Base-by-base conservation (phyloP, 2,329 filamentous ascomycete species). In the Penicillium sp. region DNA sequence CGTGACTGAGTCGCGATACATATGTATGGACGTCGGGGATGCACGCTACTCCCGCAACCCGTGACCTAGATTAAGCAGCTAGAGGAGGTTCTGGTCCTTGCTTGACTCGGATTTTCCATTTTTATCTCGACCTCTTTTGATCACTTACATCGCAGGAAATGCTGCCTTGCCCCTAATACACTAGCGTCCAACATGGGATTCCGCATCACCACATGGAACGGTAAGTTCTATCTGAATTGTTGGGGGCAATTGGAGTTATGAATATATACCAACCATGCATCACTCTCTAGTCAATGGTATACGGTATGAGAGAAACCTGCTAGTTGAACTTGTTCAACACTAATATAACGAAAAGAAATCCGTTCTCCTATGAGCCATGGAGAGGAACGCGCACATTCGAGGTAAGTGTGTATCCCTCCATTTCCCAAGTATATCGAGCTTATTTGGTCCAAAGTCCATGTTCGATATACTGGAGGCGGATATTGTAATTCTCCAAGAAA, bases 401-500 rank as follows among this genome's bases (percentile, higher is more conserved):
- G 75, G 89, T 89, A 71, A 65, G 67, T 38, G 17, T 35, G 31
- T 47, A n/a, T 55, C 12, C 23, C 35, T 49, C 15, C 10, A 43
- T 56, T 27, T 53, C 35, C 48, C 15, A 54, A 51, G 5, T 41
- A 12, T n/a, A 17, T 15, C 7, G 17, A n/a, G 43, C 49, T 53
- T 13, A 57, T 36, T 23, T 12, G 4, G n/a, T 4, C 17, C 17
- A 2, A 58, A 91, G 88, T 83, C 88, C 64, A 97, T 97, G 94
- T 97, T 99, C 76, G 90, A 96, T 65, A 90, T 89, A 43, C 83
- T 99, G 7, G 90, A 94, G 72, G 87, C 93, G 53, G 94, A 99
- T 73, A 94, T 99, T 62, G 86, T 97, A 19, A 83, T 97, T 58
- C 92, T 97, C 80, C 94, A 99, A 74, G 94, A 97, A 76, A 88